These are phyloP conservation scores for Nepenthes mirabilis DNA, from an alignment of 148 eudicot genomes.

Conservation along the genomic window DNA sequence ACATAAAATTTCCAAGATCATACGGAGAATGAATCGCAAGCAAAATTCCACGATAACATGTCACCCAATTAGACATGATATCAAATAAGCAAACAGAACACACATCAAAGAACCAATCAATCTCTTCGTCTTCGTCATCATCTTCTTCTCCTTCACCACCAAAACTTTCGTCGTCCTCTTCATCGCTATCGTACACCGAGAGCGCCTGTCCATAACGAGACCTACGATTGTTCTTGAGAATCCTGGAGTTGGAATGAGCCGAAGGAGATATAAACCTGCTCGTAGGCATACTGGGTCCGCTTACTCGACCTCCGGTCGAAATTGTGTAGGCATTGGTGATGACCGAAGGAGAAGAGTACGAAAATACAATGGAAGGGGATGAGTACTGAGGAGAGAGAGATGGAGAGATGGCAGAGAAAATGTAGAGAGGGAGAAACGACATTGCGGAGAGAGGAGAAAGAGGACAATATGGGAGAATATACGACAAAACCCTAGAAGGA, in stretches of 20 bases:
- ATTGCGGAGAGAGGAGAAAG: constrained; percentile 9
- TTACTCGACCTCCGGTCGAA: not conserved
- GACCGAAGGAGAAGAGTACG: not conserved
- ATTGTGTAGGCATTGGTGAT: not conserved
- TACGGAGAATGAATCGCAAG: too few relatives aligned
- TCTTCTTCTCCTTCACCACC: constrained; percentile 1
- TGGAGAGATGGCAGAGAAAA: constrained; percentile 4
- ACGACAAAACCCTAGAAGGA: too few relatives aligned
- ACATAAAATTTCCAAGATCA: too few relatives aligned
- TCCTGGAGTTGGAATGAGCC: constrained; percentile 60
- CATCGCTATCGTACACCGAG: constrained; percentile 35
- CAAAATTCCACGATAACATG: too few relatives aligned
- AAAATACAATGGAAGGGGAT: constrained; percentile 8
- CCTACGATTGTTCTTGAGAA: constrained; percentile 54
- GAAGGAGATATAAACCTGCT: constrained; percentile 15
- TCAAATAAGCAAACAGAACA: not conserved
- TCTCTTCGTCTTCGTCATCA: constrained; percentile 15
- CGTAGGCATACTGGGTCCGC: not conserved
- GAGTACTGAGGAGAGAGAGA: constrained; percentile 3
- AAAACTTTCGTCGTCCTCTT: constrained; percentile 13
- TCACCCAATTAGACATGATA: too few relatives aligned
- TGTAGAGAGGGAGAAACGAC: constrained; percentile 19
- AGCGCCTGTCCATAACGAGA: constrained; percentile 36
- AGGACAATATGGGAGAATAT: too few relatives aligned
- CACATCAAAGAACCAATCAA: constrained; percentile 23